Base-by-base conservation (phyloP, 1,284 basidiomycete genomes). In the Malassezia psittaci region DNA sequence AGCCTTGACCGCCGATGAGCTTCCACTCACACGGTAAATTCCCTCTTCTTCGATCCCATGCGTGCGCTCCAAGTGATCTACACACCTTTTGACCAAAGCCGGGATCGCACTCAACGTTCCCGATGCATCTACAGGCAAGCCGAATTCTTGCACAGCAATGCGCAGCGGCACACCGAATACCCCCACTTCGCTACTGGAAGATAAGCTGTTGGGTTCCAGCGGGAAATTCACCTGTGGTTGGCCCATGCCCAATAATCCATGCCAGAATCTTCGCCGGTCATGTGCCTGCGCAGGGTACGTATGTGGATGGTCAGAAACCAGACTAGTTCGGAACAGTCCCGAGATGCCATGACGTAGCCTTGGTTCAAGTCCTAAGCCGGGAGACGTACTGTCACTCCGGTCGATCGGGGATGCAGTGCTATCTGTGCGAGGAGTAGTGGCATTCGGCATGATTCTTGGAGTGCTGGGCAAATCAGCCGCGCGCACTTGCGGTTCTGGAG, bases 11-110 rank as follows among this genome's bases (percentile, higher is more conserved):
- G 91, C 89, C 29, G 89, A 88, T 4, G 68, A 63, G 40, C 63
- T 66, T 33, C 73, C 74, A 3, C 64, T 68, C 51, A 98, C 78
- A 50, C 93, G 84, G 77, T 98, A 99, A 63, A 99, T 94, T 36
- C 93, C 93, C 77, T 99, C 93, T 72, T 99, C 93, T 67, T 87
- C 83, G 63, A 94, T 87, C 10, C 93, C 93, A 69, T 88, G 82
- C 76, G 89, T 89, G 34, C 83, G 82, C 48, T 77, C 76, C 19
- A 78, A 69, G 51, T 76, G 77, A 55, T 78, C 76, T 42, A 78
- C 75, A 65, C 87, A 89, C 52, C 93, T 83, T 79, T 91, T 96
- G 33, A 96, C 86, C 58, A 98, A 87, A 3, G 90, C 88, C 1
- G 93, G 94, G 16, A 99, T 79, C n/a, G 39, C 35, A n/a, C 29